Base-by-base conservation (phyloP, 202 grass and related monocot species). In the Eragrostis tef region DNA sequence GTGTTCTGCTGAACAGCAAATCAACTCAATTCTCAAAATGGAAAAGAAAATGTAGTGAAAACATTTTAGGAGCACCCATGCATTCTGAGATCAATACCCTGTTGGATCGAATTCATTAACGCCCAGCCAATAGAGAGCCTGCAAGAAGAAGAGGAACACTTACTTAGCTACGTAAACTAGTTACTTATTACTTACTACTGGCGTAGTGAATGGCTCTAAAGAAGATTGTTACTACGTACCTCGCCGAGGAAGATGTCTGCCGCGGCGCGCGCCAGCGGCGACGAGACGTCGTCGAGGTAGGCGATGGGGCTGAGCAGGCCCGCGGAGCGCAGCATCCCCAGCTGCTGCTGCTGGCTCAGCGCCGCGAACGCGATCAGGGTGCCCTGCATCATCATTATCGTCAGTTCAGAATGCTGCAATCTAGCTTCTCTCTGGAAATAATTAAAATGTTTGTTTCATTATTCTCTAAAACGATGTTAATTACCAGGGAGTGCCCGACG, bases 351-450 rank as follows among this genome's bases (percentile, higher is more conserved):
- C 51, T 91, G 25, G 78, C 82, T 82, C 43, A 88, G 62, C 24
- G 89, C 66, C 36, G 82, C 89, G 34, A 88, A 71, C 45, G 82
- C 89, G 56, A 91, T 91, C 51, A 91, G 64, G 0, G 89, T 91
- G 27, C 89, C 89, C 86, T 88, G 10, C 81, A 67, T 24, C 19
- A 20, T 17, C n/a, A 10, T 9, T 6, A 16, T 22, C 1, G 3
- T 1, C 16, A 29, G 41, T 36, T 1, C 9, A 27, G 5, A 39
- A n/a, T 17, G 51, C 19, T 53, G 51, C 51, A 7, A 9, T 57
- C 10, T 31, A 31, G 29, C 3, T 29, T 62, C 25, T 13, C 10
- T 60, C 11, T 22, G 54, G 20, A 48, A 70, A 5, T n/a, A 4
- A 70, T 2, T n/a, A 4, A 39, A 4, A 45, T 6, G 54, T 45